Base-by-base conservation (phyloP, 2,329 filamentous ascomycete species). In the Bimuria novae-zelandiae region DNA sequence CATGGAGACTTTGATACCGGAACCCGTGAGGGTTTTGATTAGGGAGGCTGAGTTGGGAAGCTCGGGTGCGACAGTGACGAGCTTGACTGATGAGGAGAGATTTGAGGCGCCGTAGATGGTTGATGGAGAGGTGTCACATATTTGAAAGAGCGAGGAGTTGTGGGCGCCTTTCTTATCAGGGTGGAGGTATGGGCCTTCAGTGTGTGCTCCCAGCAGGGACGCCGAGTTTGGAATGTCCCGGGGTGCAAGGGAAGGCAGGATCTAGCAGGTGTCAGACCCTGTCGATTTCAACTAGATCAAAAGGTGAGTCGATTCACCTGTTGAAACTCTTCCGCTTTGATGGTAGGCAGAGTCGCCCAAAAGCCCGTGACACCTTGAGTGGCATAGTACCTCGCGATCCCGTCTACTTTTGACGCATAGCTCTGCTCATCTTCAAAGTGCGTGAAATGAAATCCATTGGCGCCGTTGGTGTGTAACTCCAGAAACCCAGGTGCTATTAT, bases 401-500 rank as follows among this genome's bases (percentile, higher is more conserved):
- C 73, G 17, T 77, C 69, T 23, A 84, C 67, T 40, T 79, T 77
- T 7, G 63, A 62, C 33, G 61, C 61, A 64, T 82, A 82, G 51
- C 67, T 69, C 30, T 65, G 56, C 19, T 71, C 63, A 40, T 80
- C 68, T 4, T 76, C 67, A 54, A 76, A 81, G 51, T 79, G 76
- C 1, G 81, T 81, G 52, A 83, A 84, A 59, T 83, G 81, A 46
- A 83, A 82, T 1, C 80, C 80, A 63, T 77, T 75, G 43, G 77
- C 68, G 46, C 80, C 79, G 60, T 84, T 84, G 1, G 79, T 82
- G 54, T 84, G 82, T 5, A 84, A 65, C 54, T 84, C 82, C 19
- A 84, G 69, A 59, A 81, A 82, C 3, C 81, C 82, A 8, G 82
- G 81, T 4, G 81, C 79, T 48, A 84, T 70, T 42, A 84, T 80